Conservation (phyloP, 805 yeast genomes). For the Isabelozyma heimii region DNA sequence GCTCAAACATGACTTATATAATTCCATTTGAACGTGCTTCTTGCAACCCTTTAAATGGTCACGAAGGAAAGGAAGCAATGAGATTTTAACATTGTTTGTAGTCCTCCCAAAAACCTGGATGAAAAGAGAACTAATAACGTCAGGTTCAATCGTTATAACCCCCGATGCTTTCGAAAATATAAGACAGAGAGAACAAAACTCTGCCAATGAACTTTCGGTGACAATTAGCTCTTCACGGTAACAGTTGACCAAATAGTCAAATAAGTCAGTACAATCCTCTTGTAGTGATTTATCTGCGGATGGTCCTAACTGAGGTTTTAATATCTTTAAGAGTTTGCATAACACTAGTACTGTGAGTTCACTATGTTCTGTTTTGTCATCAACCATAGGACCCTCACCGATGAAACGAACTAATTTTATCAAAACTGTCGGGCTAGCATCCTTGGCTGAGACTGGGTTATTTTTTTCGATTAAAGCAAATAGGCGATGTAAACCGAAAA, state of each 20-base stretch:
- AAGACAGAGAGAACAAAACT: conserved; percentile 31
- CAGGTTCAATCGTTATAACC: conserved; percentile 20
- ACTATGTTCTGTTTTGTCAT: conserved; percentile 31
- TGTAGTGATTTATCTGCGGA: conserved; percentile 17
- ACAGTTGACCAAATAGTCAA: conserved; percentile 42
- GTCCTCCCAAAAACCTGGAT: conserved; percentile 2
- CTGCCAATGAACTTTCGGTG: conserved; percentile 30
- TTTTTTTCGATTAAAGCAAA: neutral
- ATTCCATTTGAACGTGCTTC: conserved; percentile 13
- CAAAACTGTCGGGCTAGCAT: conserved; percentile 2
- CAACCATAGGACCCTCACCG: conserved; percentile 29
- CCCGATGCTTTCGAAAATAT: conserved; percentile 21
- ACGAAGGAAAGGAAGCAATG: conserved; percentile 12
- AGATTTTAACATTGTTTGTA: conserved; percentile 17
- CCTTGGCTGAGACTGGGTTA: neutral
- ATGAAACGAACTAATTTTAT: conserved; percentile 19
- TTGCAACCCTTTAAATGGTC: conserved; percentile 5
- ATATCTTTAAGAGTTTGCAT: conserved; percentile 23
- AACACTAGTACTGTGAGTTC: conserved; percentile 37
- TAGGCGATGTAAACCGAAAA: conserved; percentile 3
- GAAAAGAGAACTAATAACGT: conserved; percentile 4
- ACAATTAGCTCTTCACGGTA: conserved; percentile 38
- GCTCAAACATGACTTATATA: conserved; percentile 27
- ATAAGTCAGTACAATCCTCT: conserved; percentile 48
- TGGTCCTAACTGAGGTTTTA: conserved; percentile 25